Evolutionary conservation across 1,284 basidiomycete species (phyloP).

Genomic region (Boletellus deceptivus): DNA sequence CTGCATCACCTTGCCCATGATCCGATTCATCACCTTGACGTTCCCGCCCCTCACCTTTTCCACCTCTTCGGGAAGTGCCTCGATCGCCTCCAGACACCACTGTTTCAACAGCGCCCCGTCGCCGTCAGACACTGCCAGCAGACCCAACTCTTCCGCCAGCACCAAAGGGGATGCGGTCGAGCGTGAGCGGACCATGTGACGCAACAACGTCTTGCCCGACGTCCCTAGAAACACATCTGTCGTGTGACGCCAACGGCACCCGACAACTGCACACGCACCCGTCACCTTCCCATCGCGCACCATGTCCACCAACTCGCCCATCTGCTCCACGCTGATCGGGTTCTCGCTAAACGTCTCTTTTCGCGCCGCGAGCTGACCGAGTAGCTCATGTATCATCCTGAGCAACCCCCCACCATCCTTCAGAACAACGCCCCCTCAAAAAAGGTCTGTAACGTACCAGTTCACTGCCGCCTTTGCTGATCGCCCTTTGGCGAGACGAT

Average conservation of each 20-base stretch:
- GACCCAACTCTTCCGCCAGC: slow-evolving; percentile 51
- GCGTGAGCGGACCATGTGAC: slow-evolving; percentile 55
- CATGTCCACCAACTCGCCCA: slow-evolving; percentile 79
- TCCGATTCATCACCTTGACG: slow-evolving; percentile 79
- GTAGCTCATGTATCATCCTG: slow-evolving; percentile 86
- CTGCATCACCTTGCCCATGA: slow-evolving; percentile 92
- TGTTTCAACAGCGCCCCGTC: slow-evolving; percentile 38
- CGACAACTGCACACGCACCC: slow-evolving; percentile 32
- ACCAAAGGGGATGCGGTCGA: slow-evolving; percentile 37
- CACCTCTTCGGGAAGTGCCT: slow-evolving; percentile 68
- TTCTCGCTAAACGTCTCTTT: slow-evolving; percentile 62
- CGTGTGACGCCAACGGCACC: too few relatives aligned
- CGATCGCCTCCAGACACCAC: slow-evolving; percentile 65
- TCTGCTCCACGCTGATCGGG: slow-evolving; percentile 55
- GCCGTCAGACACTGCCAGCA: slow-evolving; percentile 37
- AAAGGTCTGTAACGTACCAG: slow-evolving; percentile 55
- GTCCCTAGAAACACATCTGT: slow-evolving; percentile 45
- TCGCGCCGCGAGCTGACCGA: slow-evolving; percentile 70
- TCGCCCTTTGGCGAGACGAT: slow-evolving; percentile 55
- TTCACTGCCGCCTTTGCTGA: slow-evolving; percentile 77
- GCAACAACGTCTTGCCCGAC: slow-evolving; percentile 68
- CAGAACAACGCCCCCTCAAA: too few relatives aligned
- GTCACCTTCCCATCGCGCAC: slow-evolving; percentile 70
- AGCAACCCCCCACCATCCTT: too few relatives aligned
- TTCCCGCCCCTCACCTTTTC: slow-evolving; percentile 72